phyloP scores from a whole-genome alignment of 2,329 filamentous ascomycete species.

The Helotiales sp. region DNA sequence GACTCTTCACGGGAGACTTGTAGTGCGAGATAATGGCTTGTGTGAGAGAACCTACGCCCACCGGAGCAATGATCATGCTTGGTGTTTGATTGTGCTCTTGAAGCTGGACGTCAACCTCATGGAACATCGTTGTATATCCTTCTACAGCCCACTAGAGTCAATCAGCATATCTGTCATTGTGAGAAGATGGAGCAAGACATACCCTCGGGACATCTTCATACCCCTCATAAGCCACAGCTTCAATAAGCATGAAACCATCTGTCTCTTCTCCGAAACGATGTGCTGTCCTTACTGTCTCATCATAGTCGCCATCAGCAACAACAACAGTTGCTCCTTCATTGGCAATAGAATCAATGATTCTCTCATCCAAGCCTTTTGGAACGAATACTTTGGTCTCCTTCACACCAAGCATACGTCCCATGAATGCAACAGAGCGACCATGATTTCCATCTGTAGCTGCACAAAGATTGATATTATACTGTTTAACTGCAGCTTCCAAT shows the following conservation, averaged over 20 bases:
- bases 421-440: conserved; percentile 69
- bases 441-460: conserved; percentile 77
- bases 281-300: conserved; percentile 51
- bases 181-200: neutral
- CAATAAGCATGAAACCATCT: conserved; percentile 51
- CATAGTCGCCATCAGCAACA: conserved; percentile 60
- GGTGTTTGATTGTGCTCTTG: conserved; percentile 48
- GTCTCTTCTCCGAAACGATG: conserved; percentile 9
- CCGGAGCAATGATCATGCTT: conserved; percentile 51
- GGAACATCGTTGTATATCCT: conserved; percentile 72
- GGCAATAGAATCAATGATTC: conserved; percentile 54
- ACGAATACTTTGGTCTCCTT: conserved; percentile 58
- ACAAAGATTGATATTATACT: conserved; percentile 47
- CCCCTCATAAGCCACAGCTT: conserved; percentile 67
- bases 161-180: neutral
- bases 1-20: conserved; percentile 39
- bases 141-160: conserved; percentile 65
- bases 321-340: conserved; percentile 63
- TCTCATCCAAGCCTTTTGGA: conserved; percentile 54
- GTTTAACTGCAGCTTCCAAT: conserved; percentile 25
- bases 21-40: conserved; percentile 70
- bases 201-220: conserved; percentile 62
- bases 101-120: conserved; percentile 50
- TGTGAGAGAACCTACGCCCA: conserved; percentile 72
- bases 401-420: conserved; percentile 61